Evolutionary conservation across 129 eudicot genomes (phyloP), one percentile per base, ranked within the genome.

Genomic region (Arctium minus): DNA sequence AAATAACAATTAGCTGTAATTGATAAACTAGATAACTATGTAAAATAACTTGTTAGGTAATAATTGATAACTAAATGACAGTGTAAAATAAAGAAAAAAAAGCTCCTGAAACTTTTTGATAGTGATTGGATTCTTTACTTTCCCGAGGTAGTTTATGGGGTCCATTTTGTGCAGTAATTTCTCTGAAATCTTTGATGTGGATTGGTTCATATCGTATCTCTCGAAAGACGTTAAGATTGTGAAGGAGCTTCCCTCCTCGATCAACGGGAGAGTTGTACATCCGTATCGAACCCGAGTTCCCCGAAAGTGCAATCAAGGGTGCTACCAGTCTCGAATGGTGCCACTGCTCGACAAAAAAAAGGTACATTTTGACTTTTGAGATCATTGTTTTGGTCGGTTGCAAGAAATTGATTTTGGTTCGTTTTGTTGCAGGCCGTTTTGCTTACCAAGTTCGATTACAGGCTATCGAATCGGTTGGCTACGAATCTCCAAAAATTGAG

Each of bases 371-470:
- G 72, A 18, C 46, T 67, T 80, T 74, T 53, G 32, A 27, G 7
- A n/a, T 40, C 3, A 6, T 22, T 1, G 35, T 0, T 30, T 42
- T 5, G 36, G 11, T 38, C 30, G 10, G 11, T 38, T 39, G 10
- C 10, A 0, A 1, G 69, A 65, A 10, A 64, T 64, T 67, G 39
- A 82, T 65, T 46, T 82, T 18, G 2, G n/a, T n/a, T 38, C 3
- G 8, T 33, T 18, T 69, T 73, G 75, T 68, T 86, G 88, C 88
- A 92, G 95, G 97, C 88, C 27, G 91, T 92, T 72, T 83, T 87
- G 87, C 93, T 92, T 71, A 90, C 92, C 0, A 92, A 92, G 86
- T 92, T 89, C 46, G 97, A 92, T 81, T 92, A 87, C 88, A 88
- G 97, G 82, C 87, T 92, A 17, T 81, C 97, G 30, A 89, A 92